Evolutionary conservation across 805 yeast species (phyloP), one percentile per base, ranked within the genome.

Genomic region (Debaryomyces maramus): DNA sequence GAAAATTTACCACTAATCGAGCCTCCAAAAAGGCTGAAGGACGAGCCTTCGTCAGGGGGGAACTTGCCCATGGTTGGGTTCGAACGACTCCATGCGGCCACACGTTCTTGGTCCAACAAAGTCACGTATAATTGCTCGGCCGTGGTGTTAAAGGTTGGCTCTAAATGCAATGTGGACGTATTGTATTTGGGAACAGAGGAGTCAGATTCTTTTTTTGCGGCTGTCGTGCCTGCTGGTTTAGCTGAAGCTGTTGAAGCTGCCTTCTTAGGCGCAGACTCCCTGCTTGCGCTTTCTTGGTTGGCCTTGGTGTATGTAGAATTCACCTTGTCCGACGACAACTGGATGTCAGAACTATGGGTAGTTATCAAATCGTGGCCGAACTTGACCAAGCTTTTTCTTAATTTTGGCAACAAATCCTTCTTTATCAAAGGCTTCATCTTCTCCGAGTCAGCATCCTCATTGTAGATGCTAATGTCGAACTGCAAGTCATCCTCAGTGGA

Each of bases 11-110:
- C 96, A 13, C 75, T 60, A 38, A 93, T 82, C 44, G 88, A 88
- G 11, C 97, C 97, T 10, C 96, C 95, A 59, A 93, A 93, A 42
- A 93, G 61, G 21, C 74, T 73, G 64, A 81, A 89, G 15, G 69
- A 69, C 2, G 84, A 73, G 4, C 86, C 88, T 37, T 72, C 86
- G 32, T 60, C 50, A 60, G 45, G 85, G 70, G 53, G 70, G 38
- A 58, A 56, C 26, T 61, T 58, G 14, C 75, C 77, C 38, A 88
- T 75, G 20, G 59, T 63, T 36, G 80, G 89, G 26, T 78, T 69
- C 0, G 95, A 80, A 43, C 96, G 80, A 0, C 96, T 75, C 98
- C 98, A 93, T 0, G 90, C 90, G n/a, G 83, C 79, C 10, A 93
- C 83, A 47, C 95, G 72, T 36, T 78, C 78, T 18, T 85, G 86